Evolutionary conservation across 73 alveolate species (phyloP), one percentile per base, ranked within the genome.

Genomic region (Paramecium octaurelia): DNA sequence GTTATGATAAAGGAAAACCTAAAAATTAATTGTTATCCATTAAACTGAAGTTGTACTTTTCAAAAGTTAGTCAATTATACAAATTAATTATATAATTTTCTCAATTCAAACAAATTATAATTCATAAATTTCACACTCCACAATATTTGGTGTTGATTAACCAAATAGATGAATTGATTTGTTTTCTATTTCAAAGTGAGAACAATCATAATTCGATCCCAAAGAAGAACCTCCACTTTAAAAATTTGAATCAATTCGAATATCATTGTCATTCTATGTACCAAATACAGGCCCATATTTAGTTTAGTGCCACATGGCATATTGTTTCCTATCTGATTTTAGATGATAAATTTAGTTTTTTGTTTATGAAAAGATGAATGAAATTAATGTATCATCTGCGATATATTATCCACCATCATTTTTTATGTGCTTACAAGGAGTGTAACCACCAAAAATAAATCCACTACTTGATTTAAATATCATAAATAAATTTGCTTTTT

Each of bases 261-360:
- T 31, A 71, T 71, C 87, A 71, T 71, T 48, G 4, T 60, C 87
- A 31, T 31, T 50, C 29, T 35, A 35, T 5, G 42, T 23, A 50
- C 96, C 96, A 58, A 88, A 93, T 46, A 95, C 77, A 27, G 96
- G 96, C 10, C 96, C 96, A 90, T 27, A 75, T 8, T n/a, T 4
- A 34, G 35, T 14, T 57, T 76, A 11, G 44, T 86, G 44, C 75
- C 84, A 88, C 16, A 91, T 89, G 0, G 95, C 92, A 57, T 93
- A 77, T 6, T 76, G 44, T 14, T 89, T 89, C 4, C 40, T 60
- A 18, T 20, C 34, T 44, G 91, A 27, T 57, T 77, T 88, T 1
- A 88, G 86, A 7, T 18, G 60, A 71, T 89, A 93, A 70, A 91
- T 89, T 59, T 76, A 44, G 21, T 91, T 93, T 35, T 64, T 59